Base-by-base conservation (phyloP, 495 filamentous ascomycete genomes). In the Trichoderma orchidacearum region DNA sequence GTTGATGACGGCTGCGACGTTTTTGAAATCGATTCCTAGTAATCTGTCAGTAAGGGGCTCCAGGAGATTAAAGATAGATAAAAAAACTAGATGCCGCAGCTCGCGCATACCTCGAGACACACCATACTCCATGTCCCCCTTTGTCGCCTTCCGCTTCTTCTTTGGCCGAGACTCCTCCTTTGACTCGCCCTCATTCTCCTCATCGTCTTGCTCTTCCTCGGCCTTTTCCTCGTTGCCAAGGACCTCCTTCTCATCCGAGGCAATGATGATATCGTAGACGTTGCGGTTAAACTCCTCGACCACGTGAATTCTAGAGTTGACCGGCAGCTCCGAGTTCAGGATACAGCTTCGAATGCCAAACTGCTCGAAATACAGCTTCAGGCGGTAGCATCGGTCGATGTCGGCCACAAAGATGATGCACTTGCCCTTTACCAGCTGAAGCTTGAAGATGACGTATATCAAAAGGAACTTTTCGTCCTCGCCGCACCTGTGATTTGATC, bases 391-490 rank as follows among this genome's bases (percentile, higher is more conserved):
- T 56, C 93, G 80, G 66, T 97, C 94, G 54, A 96, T 84, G 60
- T 97, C 92, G 27, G 80, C 85, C 2, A 97, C 94, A 63, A 97
- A 99, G 55, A 97, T 84, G 59, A 99, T 86, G 54, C 83, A 85
- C 67, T 96, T 95, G 38, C 94, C 93, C 68, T 95, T 95, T 66
- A 99, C 84, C 17, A 97, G 72, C 70, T 94, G 87, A 8, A 97
- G 77, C 69, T 94, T 95, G 74, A 96, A 92, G 63, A 97, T 90
- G 54, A 95, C 85, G 64, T 95, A 97, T 21, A 84, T 80, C 23
- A 99, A 75, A 30, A 99, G 75, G 70, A 96, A 99, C 63, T 99
- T 99, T 63, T 97, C 93, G 56, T 97, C 93, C 71, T 97, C 94
- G 27, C 81, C 87, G 63, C 90, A 95, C 67, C 84, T 85, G 61